Evolutionary conservation across 2,329 filamentous ascomycete genomes (phyloP), one percentile per base, ranked within the genome.

Genomic region (Sclerotiophoma versabilis): DNA sequence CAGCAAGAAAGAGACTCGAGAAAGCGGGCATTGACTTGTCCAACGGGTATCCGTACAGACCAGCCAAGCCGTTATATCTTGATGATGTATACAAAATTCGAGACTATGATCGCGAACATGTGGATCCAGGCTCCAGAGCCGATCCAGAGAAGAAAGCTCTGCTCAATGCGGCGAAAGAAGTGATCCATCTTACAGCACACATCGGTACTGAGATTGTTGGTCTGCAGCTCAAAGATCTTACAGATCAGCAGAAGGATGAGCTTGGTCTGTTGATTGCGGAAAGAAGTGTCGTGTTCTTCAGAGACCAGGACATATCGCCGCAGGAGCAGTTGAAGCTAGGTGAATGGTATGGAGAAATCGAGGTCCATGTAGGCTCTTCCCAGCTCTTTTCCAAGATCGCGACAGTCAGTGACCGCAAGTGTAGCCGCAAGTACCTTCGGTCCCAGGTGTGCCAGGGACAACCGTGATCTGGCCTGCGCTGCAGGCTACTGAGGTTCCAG

Each of bases 401-500:
- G 41, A 30, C 14, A 5, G 1, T 8, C 8, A 20, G 42, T 54
- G 6, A 55, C 17, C 11, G 15, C 1, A 20, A 6, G 5, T 33
- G 15, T 34, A 89, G 84, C 88, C 88, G 0, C 88, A 91, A 83
- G 86, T 84, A 0, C 83, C 88, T 0, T 85, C 89, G 37, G 87
- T 91, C 0, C 88, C 88, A 0, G 88, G 87, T 1, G 76, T 89
- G 0, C 78, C 80, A 0, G 88, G 87, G 0, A 84, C 68, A 1
- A 84, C 81, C 0, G 85, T 90, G 5, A 87, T 91, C 41, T 91
- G 88, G 88, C 88, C 88, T 0, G 87, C 83, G 27, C 80, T 91
- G 0, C 79, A 81, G 67, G 87, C 86, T 0, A 86, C 83, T 0
- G 88, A 91, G 68, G 70, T 76, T 1, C 70, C 79, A 2, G 83